Base-by-base conservation (phyloP, 2,329 filamentous ascomycete species). In the Nannizziopsis arthrosporioides region DNA sequence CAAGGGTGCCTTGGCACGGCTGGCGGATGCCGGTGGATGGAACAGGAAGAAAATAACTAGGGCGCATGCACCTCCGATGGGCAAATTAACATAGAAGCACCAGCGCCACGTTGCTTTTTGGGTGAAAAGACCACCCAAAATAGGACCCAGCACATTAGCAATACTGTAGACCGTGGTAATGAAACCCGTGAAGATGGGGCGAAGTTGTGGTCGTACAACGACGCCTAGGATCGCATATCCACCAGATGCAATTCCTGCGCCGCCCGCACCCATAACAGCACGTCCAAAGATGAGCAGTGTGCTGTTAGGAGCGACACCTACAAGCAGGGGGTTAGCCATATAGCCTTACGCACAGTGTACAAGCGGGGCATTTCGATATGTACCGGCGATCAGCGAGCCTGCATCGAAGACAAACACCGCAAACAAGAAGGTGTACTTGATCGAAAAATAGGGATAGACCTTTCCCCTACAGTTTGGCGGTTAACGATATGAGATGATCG, bases 121-220 rank as follows among this genome's bases (percentile, higher is more conserved):
- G 0, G 78, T 80, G 52, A 82, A 77, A 1, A 73, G 68, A 30
- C 79, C 79, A 42, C 79, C 75, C n/a, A 82, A 63, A 2, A 70
- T 47, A 1, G 69, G 69, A 6, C 67, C 69, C 5, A 60, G 51
- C 3, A 68, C 66, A 4, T 64, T 68, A 1, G 67, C 59, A 7
- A 74, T 53, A 1, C 61, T 64, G 52, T 66, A 67, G 2, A 60
- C 54, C 0, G 58, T 58, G n/a, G 63, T 63, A 30, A 67, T 54
- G 27, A 66, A 22, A 3, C 63, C 65, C 2, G 55, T 60, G 42
- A 56, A 64, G 6, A 59, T 51, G 0, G 64, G 60, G 1, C 64
- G 53, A 15, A 42, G 12, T 15, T 42, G 19, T n/a, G 39, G 39
- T 15, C 39, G 39, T 14, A 42, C 69, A 12, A 15, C 59, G 57